Conservation (phyloP, 108 stramenopile species). For the Pseudonitzschia pungens region DNA sequence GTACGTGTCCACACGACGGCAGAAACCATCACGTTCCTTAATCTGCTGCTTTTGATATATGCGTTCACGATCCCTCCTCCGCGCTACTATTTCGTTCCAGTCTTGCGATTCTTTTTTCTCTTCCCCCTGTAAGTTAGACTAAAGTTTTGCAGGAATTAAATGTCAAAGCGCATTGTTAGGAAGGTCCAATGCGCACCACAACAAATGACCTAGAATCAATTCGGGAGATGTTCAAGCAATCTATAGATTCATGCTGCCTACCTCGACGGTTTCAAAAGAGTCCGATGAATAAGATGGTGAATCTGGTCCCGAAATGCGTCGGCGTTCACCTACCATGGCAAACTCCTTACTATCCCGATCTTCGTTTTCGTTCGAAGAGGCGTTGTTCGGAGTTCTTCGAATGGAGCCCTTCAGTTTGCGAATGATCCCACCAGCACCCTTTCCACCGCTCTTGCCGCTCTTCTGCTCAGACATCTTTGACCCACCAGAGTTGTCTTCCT, state of each 20-base stretch:
- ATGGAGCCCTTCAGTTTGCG: constrained; percentile 15
- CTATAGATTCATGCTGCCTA: constrained; percentile 5
- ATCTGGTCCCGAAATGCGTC: constrained; percentile 4
- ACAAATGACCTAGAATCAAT: background rate
- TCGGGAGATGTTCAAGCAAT: no score
- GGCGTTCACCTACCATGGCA: background rate
- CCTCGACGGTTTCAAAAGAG: constrained; percentile 28
- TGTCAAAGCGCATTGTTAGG: background rate
- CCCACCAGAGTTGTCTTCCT: constrained; percentile 6
- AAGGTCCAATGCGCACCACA: background rate
- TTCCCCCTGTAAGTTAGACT: constrained; percentile 21
- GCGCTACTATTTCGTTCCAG: constrained; percentile 25
- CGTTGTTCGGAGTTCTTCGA: background rate
- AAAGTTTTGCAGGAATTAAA: background rate
- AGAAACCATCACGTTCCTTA: constrained; percentile 72
- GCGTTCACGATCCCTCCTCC: constrained; percentile 17
- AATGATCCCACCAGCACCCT: background rate
- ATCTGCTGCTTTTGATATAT: constrained; percentile 41
- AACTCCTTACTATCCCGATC: background rate
- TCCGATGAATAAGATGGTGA: constrained; percentile 19
- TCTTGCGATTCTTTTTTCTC: constrained; percentile 23
- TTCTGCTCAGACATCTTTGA: background rate
- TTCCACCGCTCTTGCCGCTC: background rate
- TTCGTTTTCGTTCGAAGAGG: no score
- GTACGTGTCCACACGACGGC: constrained; percentile 72